Evolutionary conservation across 2,329 filamentous ascomycete genomes (phyloP).

Genomic region (Myriosclerotinia duriaeana): DNA sequence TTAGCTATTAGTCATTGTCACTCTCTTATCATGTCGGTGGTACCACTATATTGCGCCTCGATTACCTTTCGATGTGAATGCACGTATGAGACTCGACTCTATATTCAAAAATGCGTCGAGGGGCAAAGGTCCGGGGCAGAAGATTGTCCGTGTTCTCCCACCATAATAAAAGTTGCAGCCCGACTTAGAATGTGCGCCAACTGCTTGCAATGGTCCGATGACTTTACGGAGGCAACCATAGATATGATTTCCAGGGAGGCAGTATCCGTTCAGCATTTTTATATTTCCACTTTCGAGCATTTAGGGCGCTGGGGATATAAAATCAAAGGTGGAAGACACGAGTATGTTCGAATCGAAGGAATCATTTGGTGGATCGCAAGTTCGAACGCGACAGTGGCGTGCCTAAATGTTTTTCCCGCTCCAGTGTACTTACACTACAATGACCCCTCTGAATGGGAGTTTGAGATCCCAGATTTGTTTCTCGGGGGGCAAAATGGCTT

Average conservation of each 20-base stretch:
- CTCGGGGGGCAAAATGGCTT: background rate
- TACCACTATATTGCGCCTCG: background rate
- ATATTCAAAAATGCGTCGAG: background rate
- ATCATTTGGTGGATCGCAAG: background rate
- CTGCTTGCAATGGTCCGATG: background rate
- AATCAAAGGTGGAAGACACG: background rate
- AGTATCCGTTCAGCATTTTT: background rate
- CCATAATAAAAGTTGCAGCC: background rate
- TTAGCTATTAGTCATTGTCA: background rate
- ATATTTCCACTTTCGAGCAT: background rate
- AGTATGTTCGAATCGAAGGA: background rate
- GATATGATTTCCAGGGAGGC: background rate
- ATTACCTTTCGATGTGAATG: background rate
- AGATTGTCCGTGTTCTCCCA: background rate
- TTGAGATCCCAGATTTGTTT: background rate
- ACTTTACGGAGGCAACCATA: background rate
- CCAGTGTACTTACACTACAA: no score
- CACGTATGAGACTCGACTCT: background rate
- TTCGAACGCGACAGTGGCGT: accelerated
- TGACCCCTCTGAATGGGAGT: no score
- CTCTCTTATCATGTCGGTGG: background rate
- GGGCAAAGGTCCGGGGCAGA: no score
- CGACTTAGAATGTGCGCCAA: background rate
- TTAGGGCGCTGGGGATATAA: background rate
- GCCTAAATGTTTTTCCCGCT: background rate